These are phyloP conservation scores for Suhomyces kilbournensis DNA, from an alignment of 805 yeast genomes.

Conservation along the genomic window DNA sequence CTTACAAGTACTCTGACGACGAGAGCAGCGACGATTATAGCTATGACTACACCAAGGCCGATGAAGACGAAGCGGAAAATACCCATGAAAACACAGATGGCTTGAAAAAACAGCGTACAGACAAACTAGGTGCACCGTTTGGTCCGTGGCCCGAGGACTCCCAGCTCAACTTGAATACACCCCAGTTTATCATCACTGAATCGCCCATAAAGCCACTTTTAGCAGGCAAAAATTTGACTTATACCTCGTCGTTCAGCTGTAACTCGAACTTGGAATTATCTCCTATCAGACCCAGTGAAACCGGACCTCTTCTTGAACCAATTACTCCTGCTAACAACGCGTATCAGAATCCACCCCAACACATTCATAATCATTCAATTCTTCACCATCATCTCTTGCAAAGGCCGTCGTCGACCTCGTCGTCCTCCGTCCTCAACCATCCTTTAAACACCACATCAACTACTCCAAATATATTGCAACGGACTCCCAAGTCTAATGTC, in stretches of 20 bases:
- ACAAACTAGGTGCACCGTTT: slow-evolving; percentile 10
- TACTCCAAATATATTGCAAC: slow-evolving; percentile 17
- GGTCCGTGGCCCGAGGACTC: slow-evolving; percentile 1
- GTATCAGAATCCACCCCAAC: slow-evolving; percentile 5
- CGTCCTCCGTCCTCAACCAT: slow-evolving; percentile 10
- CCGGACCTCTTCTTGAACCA: slow-evolving; percentile 67
- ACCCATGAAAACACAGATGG: background rate
- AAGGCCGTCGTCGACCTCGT: slow-evolving; percentile 6
- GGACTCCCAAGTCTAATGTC: slow-evolving; percentile 31
- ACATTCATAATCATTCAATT: slow-evolving; percentile 3
- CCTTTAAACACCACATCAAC: background rate
- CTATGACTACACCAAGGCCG: slow-evolving; percentile 5
- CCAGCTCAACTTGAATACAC: slow-evolving; percentile 10
- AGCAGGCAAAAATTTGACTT: slow-evolving; percentile 44
- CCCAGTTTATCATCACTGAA: slow-evolving; percentile 24
- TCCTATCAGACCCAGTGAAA: slow-evolving; percentile 54
- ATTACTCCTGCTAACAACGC: slow-evolving; percentile 44
- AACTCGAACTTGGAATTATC: slow-evolving; percentile 62
- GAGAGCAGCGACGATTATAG: slow-evolving; percentile 16
- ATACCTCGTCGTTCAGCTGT: slow-evolving; percentile 66
- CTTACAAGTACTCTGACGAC: slow-evolving; percentile 13
- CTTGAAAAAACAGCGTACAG: slow-evolving; percentile 12
- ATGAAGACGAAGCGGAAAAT: slow-evolving; percentile 3
- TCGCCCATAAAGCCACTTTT: slow-evolving; percentile 41
- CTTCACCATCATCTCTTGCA: slow-evolving; percentile 7